Evolutionary conservation across 2,329 filamentous ascomycete genomes (phyloP), one percentile per base, ranked within the genome.

Genomic region (Phyllosticta citriasiana): DNA sequence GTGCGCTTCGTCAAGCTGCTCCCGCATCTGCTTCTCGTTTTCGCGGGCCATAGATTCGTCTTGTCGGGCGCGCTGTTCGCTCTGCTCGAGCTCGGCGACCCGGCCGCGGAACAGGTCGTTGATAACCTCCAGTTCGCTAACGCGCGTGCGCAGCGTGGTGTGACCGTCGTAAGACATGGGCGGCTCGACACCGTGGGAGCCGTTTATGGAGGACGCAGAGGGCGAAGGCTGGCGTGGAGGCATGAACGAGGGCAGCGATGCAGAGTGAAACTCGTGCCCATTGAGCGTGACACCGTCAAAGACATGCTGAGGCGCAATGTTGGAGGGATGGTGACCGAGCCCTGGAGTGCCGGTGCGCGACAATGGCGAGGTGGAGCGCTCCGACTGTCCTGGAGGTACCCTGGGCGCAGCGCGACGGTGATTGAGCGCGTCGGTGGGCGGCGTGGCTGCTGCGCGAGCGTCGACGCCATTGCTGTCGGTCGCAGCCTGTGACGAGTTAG

Each of bases 121-220:
- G 78, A 99, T 97, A 58, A 99, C 84, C 72, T 99, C 94, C 25
- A 99, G 82, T 74, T 99, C 94, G 67, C 88, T 94, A 35, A 99
- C 93, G 52, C 94, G 87, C 0, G 94, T 99, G 77, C 95, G 96
- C n/a, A 97, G 80, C 57, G 86, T 88, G 4, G 89, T 89, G 73
- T 96, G 96, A 63, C 89, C 86, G 70, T 96, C 89, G 72, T 90
- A 91, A 2, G 87, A 88, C 70, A 91, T 88, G 0, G 88, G 84
- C 4, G 84, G 79, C 62, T 92, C 89, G 61, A 86, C 78, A 14
- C 40, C 40, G 65, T 85, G 81, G 55, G 87, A 86, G 57, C 77
- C 78, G 64, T 84, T 82, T 62, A 82, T 67, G 69, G 85, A 76
- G 69, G 86, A 76, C 64, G 80, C 73, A 67, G 82, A 73, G 4